phyloP scores from a whole-genome alignment of 129 eudicot species.

The Ambrosia artemisiifolia region DNA sequence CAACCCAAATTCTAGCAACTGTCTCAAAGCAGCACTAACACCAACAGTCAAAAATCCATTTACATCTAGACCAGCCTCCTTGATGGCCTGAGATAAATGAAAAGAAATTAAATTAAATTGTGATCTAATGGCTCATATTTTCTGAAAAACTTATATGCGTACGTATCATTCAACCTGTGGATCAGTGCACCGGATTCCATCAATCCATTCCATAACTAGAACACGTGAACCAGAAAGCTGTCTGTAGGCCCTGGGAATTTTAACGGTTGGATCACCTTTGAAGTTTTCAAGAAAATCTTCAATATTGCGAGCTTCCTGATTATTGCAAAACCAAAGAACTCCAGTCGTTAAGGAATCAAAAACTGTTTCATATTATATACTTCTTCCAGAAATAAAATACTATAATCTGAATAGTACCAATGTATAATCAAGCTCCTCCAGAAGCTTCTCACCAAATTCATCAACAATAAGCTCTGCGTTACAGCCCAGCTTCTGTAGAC shows the following conservation, averaged over 20 bases:
- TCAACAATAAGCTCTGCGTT: slow-evolving; percentile 99
- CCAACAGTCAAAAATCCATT: slow-evolving; percentile 95
- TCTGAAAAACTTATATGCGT: neutral
- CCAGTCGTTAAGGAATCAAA: neutral
- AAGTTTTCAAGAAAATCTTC: slow-evolving; percentile 94
- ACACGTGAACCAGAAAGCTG: slow-evolving; percentile 94
- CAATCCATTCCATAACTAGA: slow-evolving; percentile 99
- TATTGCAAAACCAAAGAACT: slow-evolving; percentile 14
- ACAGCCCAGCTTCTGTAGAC: slow-evolving; percentile 93
- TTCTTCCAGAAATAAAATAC: neutral
- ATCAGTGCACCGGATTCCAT: slow-evolving; percentile 96
- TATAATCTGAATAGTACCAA: slow-evolving; percentile 55
- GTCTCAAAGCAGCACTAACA: slow-evolving; percentile 96
- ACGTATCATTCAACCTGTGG: slow-evolving; percentile 62
- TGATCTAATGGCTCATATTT: neutral
- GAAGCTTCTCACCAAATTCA: slow-evolving; percentile 98
- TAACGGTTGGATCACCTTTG: slow-evolving; percentile 92
- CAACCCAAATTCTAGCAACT: slow-evolving; percentile 88
- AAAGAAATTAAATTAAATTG: slow-evolving; percentile 15
- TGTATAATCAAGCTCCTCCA: slow-evolving; percentile 99
- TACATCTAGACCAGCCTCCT: slow-evolving; percentile 77
- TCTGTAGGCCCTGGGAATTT: slow-evolving; percentile 85
- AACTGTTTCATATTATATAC: neutral
- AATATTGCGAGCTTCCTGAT: slow-evolving; percentile 94
- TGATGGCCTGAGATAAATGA: slow-evolving; percentile 66